Evolutionary conservation across 2,329 filamentous ascomycete genomes (phyloP).

Genomic region (Cercospora sp.): DNA sequence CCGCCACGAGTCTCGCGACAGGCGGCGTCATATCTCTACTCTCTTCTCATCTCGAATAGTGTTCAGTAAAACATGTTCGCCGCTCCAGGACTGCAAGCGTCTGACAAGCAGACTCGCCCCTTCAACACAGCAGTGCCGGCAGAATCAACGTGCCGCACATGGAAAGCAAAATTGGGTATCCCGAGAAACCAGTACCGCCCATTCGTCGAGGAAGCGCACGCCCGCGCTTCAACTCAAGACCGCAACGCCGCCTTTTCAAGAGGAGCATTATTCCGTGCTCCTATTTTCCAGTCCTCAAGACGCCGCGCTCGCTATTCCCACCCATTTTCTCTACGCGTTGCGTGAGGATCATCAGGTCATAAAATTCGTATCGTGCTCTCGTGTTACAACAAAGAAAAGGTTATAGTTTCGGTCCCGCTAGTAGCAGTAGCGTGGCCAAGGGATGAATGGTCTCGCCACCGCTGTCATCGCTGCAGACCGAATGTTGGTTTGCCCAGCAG

Average conservation of each 20-base stretch:
- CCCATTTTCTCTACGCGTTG: conserved; percentile 17
- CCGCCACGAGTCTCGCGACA: not conserved
- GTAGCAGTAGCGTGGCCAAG: not conserved
- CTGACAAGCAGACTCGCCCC: conserved; percentile 20
- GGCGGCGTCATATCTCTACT: conserved; percentile 1
- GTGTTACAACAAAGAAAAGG: conserved; percentile 11
- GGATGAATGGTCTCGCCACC: not conserved
- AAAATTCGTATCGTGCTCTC: conserved; percentile 9
- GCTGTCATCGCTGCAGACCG: conserved; percentile 23
- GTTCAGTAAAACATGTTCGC: not conserved
- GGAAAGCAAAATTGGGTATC: conserved; percentile 15
- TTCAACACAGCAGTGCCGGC: conserved; percentile 17
- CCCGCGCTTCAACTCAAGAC: conserved; percentile 16
- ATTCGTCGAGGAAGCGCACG: conserved; percentile 12
- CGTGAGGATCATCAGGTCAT: conserved; percentile 17
- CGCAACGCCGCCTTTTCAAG: not conserved
- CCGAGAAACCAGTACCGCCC: conserved; percentile 4
- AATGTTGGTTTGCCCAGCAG: conserved; percentile 28
- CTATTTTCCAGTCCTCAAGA: conserved; percentile 1
- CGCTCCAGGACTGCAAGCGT: conserved; percentile 24
- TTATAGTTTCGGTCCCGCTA: not conserved
- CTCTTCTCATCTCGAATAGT: not conserved
- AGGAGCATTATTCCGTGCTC: conserved; percentile 1
- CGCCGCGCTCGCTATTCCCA: conserved; percentile 19
- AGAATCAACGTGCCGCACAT: not conserved